phyloP scores from a whole-genome alignment of 257 asterid species.

The Eucommia ulmoides region DNA sequence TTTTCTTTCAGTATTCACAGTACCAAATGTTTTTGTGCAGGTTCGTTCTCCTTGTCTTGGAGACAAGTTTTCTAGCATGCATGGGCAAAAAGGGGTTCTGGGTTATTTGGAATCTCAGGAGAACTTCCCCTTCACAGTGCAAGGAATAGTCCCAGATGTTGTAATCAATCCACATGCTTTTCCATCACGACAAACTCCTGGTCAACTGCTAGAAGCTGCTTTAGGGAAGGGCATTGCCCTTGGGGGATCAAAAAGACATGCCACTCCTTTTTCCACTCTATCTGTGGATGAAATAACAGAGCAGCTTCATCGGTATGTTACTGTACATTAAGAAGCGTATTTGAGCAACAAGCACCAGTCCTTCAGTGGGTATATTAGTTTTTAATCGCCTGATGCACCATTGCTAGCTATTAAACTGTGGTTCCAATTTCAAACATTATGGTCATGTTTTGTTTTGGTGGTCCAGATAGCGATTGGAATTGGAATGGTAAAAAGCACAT shows the following conservation, averaged over 20 bases:
- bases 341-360: too few species aligned
- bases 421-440: too few species aligned
- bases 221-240: slow-evolving; percentile 84
- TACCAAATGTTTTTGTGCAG: slow-evolving; percentile 22
- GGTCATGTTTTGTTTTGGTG: too few species aligned
- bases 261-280: slow-evolving; percentile 84
- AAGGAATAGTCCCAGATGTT: slow-evolving; percentile 91
- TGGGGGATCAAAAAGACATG: slow-evolving; percentile 58
- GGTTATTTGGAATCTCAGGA: slow-evolving; percentile 89
- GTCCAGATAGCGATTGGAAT: too few species aligned
- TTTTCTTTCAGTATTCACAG: background rate
- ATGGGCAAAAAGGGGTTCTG: slow-evolving; percentile 94
- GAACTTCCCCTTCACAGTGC: slow-evolving; percentile 73
- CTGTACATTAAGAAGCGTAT: too few species aligned
- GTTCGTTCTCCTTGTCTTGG: slow-evolving; percentile 94
- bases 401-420: too few species aligned
- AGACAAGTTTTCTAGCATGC: slow-evolving; percentile 97
- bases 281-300: slow-evolving; percentile 56
- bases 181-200: slow-evolving; percentile 96
- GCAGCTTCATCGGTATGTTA: slow-evolving; percentile 93
- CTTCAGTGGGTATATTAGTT: too few species aligned
- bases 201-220: slow-evolving; percentile 88
- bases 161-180: slow-evolving; percentile 96
- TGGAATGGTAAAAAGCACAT: too few species aligned
- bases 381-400: too few species aligned